Evolutionary conservation across 2,329 filamentous ascomycete genomes (phyloP), one percentile per base, ranked within the genome.

Genomic region (Botrytis deweyae): DNA sequence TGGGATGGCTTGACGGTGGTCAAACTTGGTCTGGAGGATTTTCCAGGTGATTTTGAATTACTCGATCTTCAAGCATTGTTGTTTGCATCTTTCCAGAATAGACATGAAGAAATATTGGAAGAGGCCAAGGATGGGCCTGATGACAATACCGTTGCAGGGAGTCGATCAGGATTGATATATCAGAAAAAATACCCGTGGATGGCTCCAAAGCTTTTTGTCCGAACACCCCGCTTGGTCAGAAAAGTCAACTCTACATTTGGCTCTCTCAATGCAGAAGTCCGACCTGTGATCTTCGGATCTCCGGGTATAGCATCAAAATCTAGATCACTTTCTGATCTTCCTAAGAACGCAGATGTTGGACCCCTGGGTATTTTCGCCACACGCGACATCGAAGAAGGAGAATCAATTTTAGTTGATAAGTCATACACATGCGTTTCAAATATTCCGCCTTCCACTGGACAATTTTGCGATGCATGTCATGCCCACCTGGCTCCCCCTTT

Each of bases 151-250:
- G 36, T 62, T 9, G 46, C 62, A 1, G 25, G 55, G 3, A 72
- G 67, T 7, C 58, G 76, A 16, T 72, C 22, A 3, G 78, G 78
- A 1, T 74, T 75, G 52, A 78, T 80, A 1, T 77, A 73, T 33
- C 75, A 77, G 62, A 78, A 76, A 36, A 75, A 66, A n/a, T 81
- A 81, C 44, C 79, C 79, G 8, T 80, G 78, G 79, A 58, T 80
- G 66, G 75, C 78, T 18, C n/a, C 74, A 10, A 66, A 52, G 1
- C 70, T 80, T 1, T 78, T 75, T 29, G 46, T 64, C 1, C 70
- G 80, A 33, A 78, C 76, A 1, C 75, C 74, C 20, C 52, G 38
- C 5, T 58, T 78, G 14, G n/a, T 81, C 3, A 29, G 72, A 58
- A 18, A 76, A 8, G 68, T 79, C 29, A 80, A 80, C 65, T 65